Percentiles rank a stretch among this genome's conserved stretches.
phyloP scores from a whole-genome alignment of 2,329 filamentous ascomycete genomes.

The Aspergillus sp. region DNA sequence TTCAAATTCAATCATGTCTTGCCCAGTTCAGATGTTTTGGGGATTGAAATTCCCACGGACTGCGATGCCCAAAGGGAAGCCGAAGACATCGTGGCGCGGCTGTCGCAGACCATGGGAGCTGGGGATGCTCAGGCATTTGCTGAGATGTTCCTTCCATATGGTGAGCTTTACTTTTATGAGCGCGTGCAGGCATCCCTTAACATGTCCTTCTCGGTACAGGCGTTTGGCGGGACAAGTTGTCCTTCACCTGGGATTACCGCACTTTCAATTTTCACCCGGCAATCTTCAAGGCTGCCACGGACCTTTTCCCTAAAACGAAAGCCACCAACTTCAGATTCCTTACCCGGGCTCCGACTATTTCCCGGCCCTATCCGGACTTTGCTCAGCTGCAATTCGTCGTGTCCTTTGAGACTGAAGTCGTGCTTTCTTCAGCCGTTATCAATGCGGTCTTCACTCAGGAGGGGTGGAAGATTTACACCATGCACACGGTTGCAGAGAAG shows the following conservation, averaged over 20 bases:
- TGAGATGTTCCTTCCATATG: constrained; percentile 29
- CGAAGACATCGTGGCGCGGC: constrained; percentile 7
- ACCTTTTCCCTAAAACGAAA: constrained; percentile 33
- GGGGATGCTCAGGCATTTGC: constrained; percentile 26
- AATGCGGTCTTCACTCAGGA: constrained; percentile 36
- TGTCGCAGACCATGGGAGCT: constrained; percentile 19
- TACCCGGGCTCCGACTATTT: constrained; percentile 23
- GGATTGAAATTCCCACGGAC: constrained; percentile 30
- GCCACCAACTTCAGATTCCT: constrained; percentile 31
- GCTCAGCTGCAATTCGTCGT: constrained; percentile 33
- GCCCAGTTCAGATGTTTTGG: constrained; percentile 33
- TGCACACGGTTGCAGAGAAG: constrained; percentile 38
- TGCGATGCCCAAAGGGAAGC: constrained; percentile 16
- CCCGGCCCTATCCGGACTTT: constrained; percentile 32
- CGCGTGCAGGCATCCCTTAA: background rate
- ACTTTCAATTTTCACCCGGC: constrained; percentile 37
- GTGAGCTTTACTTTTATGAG: constrained; percentile 11
- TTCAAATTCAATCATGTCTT: constrained; percentile 45
- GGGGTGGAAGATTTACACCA: constrained; percentile 39
- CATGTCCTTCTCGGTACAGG: constrained; percentile 19
- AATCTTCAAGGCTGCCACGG: constrained; percentile 36
- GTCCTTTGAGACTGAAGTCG: constrained; percentile 35
- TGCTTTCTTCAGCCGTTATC: constrained; percentile 30
- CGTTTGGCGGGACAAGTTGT: constrained; percentile 41
- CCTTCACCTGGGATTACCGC: constrained; percentile 41